Percentiles rank a stretch among this genome's conserved stretches.
Evolutionary conservation across 768 basidiomycete species (phyloP).

Genomic region (Tulasnella calospora): DNA sequence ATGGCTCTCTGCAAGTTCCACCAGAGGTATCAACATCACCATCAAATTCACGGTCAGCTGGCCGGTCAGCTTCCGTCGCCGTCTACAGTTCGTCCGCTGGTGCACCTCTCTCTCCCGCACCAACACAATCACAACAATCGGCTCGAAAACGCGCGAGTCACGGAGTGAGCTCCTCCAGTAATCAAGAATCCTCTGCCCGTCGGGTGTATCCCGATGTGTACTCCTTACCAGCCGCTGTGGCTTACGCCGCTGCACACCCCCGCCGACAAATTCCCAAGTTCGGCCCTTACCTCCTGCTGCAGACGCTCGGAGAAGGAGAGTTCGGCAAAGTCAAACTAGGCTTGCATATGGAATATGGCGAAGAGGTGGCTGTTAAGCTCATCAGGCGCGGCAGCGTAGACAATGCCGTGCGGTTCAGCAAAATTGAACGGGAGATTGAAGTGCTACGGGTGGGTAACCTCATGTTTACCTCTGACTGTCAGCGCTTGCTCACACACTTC

Average conservation of each 20-base stretch:
- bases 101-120: conserved; percentile 20
- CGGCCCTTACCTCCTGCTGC: conserved; percentile 89
- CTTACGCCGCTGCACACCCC: conserved; percentile 78
- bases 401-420: conserved; percentile 76
- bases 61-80: conserved; percentile 19
- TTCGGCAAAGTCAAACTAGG: conserved; percentile 51
- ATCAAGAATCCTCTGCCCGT: neutral
- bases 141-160: conserved; percentile 24
- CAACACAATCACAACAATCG: neutral
- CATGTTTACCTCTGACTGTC: conserved; percentile 6
- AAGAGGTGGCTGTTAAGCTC: conserved; percentile 64
- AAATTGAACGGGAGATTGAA: conserved; percentile 96
- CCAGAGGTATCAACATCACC: conserved; percentile 5
- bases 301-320: conserved; percentile 84
- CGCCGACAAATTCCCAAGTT: conserved; percentile 86
- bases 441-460: conserved; percentile 72
- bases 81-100: conserved; percentile 19
- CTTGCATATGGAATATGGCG: conserved; percentile 44
- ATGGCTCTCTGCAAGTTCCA: conserved; percentile 3
- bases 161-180: conserved; percentile 13
- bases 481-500: neutral
- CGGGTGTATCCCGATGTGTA: conserved; percentile 53
- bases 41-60: conserved; percentile 8
- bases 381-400: conserved; percentile 92
- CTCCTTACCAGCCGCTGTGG: conserved; percentile 76